Base-by-base conservation (phyloP, 164 flowering plant genomes). In the Vitis riparia region DNA sequence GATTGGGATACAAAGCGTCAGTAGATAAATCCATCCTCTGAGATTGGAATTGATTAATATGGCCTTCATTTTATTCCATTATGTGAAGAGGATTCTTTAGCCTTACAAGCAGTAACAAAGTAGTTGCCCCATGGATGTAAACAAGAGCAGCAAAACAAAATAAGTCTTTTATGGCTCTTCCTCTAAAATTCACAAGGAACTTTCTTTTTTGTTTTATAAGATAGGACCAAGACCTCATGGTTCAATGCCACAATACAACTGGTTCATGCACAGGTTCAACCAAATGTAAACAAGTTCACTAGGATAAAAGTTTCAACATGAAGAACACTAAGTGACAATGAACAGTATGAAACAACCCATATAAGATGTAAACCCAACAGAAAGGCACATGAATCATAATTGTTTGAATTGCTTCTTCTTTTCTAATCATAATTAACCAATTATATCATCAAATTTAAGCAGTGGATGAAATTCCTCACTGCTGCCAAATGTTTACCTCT, bases 401-500 rank as follows among this genome's bases (percentile, higher is more conserved):
- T 14, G 44, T 37, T 23, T 32, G 63, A n/a, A 27, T 61, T 14
- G 44, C 29, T 14, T 15, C 50, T 61, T 37, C 3, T 32, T 61
- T 32, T 49, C 27, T 29, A 63, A 32, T 9, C 5, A 2, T 7
- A 57, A 30, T 23, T 23, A 37, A 57, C 56, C 44, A 58, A 49
- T 5, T 15, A 32, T 27, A 15, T 51, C 30, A 5, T 16, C 37
- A 57, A 9, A 5, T 15, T 27, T 4, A 11, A 49, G 56, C 27
- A 14, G 17, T 14, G 19, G 2, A 60, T 11, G 0, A 61, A 17
- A 7, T 19, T 47, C 49, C 58, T 15, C 3, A 30, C 29, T 51
- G 51, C 67, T 49, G 15, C 27, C 27, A 3, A 51, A 73, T 5
- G 61, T 71, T 74, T 80, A 93, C 99, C 88, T 96, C 99, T 65